Base-by-base conservation (phyloP, 768 basidiomycete genomes). In the Hirschioporus abietinus region DNA sequence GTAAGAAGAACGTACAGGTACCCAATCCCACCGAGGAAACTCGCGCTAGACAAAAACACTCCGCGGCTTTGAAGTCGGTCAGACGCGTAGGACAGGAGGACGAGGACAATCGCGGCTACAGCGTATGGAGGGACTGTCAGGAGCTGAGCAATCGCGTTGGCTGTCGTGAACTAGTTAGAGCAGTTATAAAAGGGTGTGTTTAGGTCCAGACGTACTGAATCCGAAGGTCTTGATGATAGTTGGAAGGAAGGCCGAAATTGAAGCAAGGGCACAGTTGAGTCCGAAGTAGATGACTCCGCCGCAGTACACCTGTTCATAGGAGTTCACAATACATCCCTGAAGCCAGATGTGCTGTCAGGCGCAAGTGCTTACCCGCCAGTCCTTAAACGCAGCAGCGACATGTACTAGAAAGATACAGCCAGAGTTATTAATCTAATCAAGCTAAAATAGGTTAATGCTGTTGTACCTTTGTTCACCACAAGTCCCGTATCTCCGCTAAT, bases 111-210 rank as follows among this genome's bases (percentile, higher is more conserved):
- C 0, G 90, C 84, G 1, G 88, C 84, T 23, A 88, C 86, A 1
- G 86, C 88, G 72, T 94, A 93, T 2, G 93, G 93, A 1, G 92
- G 91, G 4, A 94, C 91, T 0, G 92, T 92, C 63, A 92, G 81
- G 1, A 93, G 72, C 70, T 94, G 91, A 0, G 89, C 86, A 35
- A 81, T 74, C 17, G 90, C 88, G 68, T 85, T 82, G 34, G 84
- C 90, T 91, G 66, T 7, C 30, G 63, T 60, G 35, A 60, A 63
- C n/a, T 35, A 57, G 72, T 64, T 70, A 66, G n/a, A n/a, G 36
- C 24, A 69, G 34, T n/a, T 20, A 1, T 34, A 25, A 27, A 17
- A 36, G 36, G 23, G 30, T 18, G 35, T 65, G 59, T 20, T 15
- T 30, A 5, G 24, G 23, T 10, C 12, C 3, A 57, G 27, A 78